Evolutionary conservation across 345 rosid genomes (phyloP), one percentile per base, ranked within the genome.

Genomic region (Anacardium occidentale): DNA sequence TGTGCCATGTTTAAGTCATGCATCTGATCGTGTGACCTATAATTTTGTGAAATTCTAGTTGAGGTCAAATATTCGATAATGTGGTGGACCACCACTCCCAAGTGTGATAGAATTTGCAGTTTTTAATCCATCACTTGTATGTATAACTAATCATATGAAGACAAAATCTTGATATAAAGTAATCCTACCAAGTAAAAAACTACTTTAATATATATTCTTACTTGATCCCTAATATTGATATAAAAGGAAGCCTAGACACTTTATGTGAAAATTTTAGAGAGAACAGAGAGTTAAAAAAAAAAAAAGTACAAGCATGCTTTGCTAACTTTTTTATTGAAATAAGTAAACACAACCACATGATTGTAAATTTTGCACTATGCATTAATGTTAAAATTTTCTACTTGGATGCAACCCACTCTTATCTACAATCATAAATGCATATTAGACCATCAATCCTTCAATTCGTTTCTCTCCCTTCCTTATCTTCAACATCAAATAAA

Each of bases 381-480:
- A 64, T 63, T 73, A 7, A 22, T n/a, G 3, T 13, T 26, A 25
- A n/a, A n/a, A 29, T 64, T 74, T 56, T 22, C 17, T 56, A 58
- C 15, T 69, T 61, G 75, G 61, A 72, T 9, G 52, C 26, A 74
- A 37, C 78, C 73, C 78, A 75, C 75, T 66, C 71, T 45, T 82
- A 78, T 64, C 76, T 21, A 69, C 56, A 78, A 10, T 71, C 71
- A 72, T 79, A 66, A 81, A 74, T 78, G n/a, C 32, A 29, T 29
- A 12, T 63, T 54, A 62, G 42, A 29, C 32, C 59, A 55, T 59
- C 10, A 62, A 26, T 37, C 25, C 61, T 57, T 11, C 32, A 29
- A 3, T 29, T 29, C 71, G 58, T 47, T 4, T 13, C 6, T n/a
- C 32, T 37, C 7, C 42, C 42, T 5, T 37, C 64, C 66, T 56